These are phyloP conservation scores for Picea engelmannii DNA, from an alignment of 83 land plant species.

Conservation along the genomic window DNA sequence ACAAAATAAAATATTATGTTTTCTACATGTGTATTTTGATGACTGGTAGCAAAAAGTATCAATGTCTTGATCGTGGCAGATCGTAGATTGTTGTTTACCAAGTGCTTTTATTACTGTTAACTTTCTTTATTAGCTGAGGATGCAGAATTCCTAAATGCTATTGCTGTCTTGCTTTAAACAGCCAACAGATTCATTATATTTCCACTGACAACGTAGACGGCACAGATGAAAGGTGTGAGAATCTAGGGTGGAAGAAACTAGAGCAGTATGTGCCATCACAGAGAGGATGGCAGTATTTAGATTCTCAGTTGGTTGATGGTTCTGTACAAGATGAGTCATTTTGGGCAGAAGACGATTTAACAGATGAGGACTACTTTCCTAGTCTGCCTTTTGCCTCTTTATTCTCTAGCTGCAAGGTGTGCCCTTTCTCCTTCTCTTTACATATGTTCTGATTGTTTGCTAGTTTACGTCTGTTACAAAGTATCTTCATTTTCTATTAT, in stretches of 20 bases:
- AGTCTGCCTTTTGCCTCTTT: slow-evolving; percentile 80
- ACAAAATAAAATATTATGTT: no score
- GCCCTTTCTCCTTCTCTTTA: neutral
- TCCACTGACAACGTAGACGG: slow-evolving; percentile 49
- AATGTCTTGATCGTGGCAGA: neutral
- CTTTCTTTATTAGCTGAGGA: neutral
- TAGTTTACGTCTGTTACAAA: neutral
- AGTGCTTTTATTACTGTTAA: neutral
- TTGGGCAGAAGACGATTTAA: slow-evolving; percentile 39
- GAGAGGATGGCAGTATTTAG: slow-evolving; percentile 59
- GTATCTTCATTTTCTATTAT: neutral
- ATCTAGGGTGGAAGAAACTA: slow-evolving; percentile 65
- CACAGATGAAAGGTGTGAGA: slow-evolving; percentile 53
- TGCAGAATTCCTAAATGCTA: neutral
- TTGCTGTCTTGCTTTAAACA: slow-evolving; percentile 1
- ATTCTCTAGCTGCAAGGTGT: slow-evolving; percentile 71
- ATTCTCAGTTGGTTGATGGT: slow-evolving; percentile 38
- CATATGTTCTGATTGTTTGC: neutral
- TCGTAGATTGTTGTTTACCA: neutral
- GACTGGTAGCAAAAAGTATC: neutral
- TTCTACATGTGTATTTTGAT: neutral
- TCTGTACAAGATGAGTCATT: slow-evolving; percentile 19
- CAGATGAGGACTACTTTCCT: slow-evolving; percentile 66
- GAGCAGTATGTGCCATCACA: slow-evolving; percentile 51
- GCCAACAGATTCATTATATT: slow-evolving; percentile 51